Conservation (phyloP, 352 stramenopile genomes). For the Albugo laibachii region DNA sequence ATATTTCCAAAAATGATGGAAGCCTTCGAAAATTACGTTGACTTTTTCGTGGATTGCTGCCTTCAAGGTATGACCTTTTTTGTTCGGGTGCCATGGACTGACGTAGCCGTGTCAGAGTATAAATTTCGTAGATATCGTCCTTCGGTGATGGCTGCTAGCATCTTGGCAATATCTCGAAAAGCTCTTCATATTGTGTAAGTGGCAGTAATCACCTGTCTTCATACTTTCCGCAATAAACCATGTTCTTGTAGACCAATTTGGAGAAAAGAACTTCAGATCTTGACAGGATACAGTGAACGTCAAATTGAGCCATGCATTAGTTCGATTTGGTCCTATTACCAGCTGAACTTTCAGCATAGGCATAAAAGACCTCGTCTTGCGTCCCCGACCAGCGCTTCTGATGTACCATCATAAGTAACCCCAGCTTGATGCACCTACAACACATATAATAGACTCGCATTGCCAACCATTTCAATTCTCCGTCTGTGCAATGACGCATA, state of each 20-base stretch:
- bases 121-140: conserved; percentile 64
- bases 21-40: conserved; percentile 70
- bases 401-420: too few species aligned
- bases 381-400: too few species aligned
- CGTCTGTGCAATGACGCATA: too few species aligned
- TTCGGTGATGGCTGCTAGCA: conserved; percentile 54
- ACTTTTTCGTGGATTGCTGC: conserved; percentile 73
- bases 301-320: conserved; percentile 70
- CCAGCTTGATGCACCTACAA: too few species aligned
- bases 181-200: conserved; percentile 43
- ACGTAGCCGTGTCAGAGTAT: conserved; percentile 22
- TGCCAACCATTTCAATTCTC: too few species aligned
- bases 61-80: conserved; percentile 17
- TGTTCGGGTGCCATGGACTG: not conserved
- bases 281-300: conserved; percentile 64
- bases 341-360: conserved; percentile 34
- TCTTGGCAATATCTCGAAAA: conserved; percentile 57
- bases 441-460: too few species aligned
- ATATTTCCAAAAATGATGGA: conserved; percentile 51
- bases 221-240: not conserved
- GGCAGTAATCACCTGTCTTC: not conserved
- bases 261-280: conserved; percentile 55
- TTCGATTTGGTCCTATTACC: conserved; percentile 64
- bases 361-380: too few species aligned
- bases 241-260: conserved; percentile 31